These are phyloP conservation scores for Terana coerulea DNA, from an alignment of 768 basidiomycete genomes.

Conservation along the genomic window DNA sequence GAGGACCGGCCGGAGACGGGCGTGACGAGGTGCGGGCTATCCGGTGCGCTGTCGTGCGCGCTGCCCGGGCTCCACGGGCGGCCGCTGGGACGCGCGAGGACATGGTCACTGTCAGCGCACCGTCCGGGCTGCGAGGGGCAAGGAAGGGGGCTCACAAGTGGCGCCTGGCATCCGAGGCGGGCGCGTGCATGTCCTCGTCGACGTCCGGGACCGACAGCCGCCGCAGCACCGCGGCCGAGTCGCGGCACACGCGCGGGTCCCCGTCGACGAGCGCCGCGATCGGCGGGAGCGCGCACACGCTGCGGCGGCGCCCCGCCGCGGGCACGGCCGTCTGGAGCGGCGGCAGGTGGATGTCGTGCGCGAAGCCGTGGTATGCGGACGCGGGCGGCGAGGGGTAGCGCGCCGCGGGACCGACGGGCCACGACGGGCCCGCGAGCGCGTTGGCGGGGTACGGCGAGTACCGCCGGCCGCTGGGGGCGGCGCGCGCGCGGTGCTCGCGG, in stretches of 20 bases:
- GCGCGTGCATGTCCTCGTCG: background rate
- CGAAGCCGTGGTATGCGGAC: background rate
- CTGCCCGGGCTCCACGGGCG: background rate
- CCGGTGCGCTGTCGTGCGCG: background rate
- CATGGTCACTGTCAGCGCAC: background rate
- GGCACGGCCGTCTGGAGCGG: conserved; percentile 26
- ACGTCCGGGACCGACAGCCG: conserved; percentile 59
- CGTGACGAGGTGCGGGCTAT: conserved; percentile 3
- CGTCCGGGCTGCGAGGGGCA: background rate
- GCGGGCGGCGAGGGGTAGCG: conserved; percentile 34
- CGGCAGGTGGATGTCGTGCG: conserved; percentile 36
- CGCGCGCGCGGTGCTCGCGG: background rate
- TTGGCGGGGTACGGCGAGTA: conserved; percentile 45
- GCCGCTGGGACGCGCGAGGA: background rate
- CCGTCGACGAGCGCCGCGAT: conserved; percentile 55
- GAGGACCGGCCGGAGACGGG: conserved; percentile 3
- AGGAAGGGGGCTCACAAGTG: background rate
- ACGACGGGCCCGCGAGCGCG: background rate
- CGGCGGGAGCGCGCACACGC: conserved; percentile 23
- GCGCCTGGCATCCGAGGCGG: background rate
- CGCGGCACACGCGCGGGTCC: conserved; percentile 45
- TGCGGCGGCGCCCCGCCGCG: background rate
- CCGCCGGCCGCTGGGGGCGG: conserved; percentile 20
- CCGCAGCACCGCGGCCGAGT: conserved; percentile 64
- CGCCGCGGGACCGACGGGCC: conserved; percentile 29